phyloP scores from a whole-genome alignment of 2,329 filamentous ascomycete genomes.

The Aspergillus costaricaensis region DNA sequence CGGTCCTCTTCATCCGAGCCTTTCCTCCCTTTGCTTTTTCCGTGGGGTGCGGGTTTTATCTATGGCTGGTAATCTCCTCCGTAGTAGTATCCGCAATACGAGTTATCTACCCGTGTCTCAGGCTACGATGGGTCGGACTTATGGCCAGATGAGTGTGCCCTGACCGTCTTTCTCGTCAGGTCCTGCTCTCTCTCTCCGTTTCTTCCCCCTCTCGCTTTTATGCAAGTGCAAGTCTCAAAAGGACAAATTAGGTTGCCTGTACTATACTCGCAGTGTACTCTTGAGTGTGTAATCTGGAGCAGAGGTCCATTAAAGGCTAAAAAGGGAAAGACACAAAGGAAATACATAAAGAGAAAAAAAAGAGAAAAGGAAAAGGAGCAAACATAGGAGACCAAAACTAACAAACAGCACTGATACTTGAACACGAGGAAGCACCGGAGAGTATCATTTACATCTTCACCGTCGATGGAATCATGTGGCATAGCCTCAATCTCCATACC shows the following conservation, averaged over 20 bases:
- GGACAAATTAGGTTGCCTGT: too few relatives aligned
- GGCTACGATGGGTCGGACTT: neutral
- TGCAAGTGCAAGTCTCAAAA: neutral
- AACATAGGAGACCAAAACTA: slow-evolving; percentile 10
- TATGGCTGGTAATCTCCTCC: neutral
- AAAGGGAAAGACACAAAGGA: slow-evolving; percentile 18
- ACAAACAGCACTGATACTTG: slow-evolving; percentile 29
- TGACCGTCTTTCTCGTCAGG: neutral
- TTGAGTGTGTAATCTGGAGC: neutral
- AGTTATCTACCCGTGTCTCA: neutral
- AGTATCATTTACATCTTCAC: slow-evolving; percentile 49
- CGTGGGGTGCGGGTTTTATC: neutral
- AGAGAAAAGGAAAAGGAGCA: slow-evolving; percentile 12
- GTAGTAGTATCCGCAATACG: neutral
- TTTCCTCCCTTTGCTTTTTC: neutral
- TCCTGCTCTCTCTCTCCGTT: neutral
- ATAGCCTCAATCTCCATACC: slow-evolving; percentile 28
- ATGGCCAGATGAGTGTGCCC: neutral
- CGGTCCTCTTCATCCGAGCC: neutral
- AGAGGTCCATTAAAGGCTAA: slow-evolving; percentile 28
- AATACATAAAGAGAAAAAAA: slow-evolving; percentile 17
- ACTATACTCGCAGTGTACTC: neutral
- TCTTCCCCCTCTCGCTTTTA: neutral
- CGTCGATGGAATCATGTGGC: slow-evolving; percentile 29
- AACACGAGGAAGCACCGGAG: slow-evolving; percentile 40